phyloP scores from a whole-genome alignment of 75 land plant genomes.

The Larix kaempferi region DNA sequence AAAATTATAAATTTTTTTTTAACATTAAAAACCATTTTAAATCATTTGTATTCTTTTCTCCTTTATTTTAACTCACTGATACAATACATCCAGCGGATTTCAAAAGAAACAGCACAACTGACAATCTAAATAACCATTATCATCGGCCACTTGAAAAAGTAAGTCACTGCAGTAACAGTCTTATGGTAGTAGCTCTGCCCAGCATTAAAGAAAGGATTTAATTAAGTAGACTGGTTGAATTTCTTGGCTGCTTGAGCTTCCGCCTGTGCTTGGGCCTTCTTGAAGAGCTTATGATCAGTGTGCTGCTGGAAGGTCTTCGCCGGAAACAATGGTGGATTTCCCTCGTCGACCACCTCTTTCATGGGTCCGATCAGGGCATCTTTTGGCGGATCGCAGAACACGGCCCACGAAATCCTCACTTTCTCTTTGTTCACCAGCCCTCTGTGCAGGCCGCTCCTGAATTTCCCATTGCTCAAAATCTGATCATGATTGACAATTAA shows the following conservation, averaged over 20 bases:
- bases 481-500: neutral
- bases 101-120: too few species aligned
- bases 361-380: conserved; percentile 5
- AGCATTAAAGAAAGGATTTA: too few species aligned
- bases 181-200: too few species aligned
- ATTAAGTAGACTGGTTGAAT: too few species aligned
- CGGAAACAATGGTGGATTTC: neutral
- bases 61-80: too few species aligned
- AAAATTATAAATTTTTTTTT: too few species aligned
- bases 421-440: conserved; percentile 28
- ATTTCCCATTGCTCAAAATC: conserved; percentile 29
- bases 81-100: too few species aligned
- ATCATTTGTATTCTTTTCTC: too few species aligned
- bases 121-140: too few species aligned
- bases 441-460: conserved; percentile 32
- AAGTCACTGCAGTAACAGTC: too few species aligned
- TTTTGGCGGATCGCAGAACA: conserved; percentile 14
- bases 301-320: conserved; percentile 16
- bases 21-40: too few species aligned
- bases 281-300: neutral
- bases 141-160: too few species aligned
- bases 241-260: neutral
- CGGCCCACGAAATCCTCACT: conserved; percentile 22
- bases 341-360: conserved; percentile 14
- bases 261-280: neutral